These are phyloP conservation scores for Uronychia binucleata DNA, from an alignment of 73 alveolate genomes.

Conservation along the genomic window DNA sequence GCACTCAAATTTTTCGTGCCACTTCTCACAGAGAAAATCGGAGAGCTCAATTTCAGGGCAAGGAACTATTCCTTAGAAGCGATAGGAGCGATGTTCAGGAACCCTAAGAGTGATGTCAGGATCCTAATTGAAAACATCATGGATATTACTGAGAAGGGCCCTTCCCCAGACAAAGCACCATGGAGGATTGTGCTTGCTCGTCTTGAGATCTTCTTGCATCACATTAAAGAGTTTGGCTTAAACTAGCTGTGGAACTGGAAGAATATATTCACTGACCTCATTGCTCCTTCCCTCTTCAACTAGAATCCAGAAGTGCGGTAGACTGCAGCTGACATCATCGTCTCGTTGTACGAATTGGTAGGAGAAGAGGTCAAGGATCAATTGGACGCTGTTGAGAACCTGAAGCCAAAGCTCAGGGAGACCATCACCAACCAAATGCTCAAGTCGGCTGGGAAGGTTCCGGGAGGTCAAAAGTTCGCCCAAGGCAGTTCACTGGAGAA, in stretches of 20 bases:
- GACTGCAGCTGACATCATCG: constrained; percentile 85
- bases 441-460: neutral
- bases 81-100: constrained; percentile 84
- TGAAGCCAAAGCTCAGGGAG: constrained; percentile 73
- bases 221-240: constrained; percentile 90
- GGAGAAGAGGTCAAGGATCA: constrained; percentile 83
- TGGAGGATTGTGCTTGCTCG: constrained; percentile 92
- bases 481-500: neutral
- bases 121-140: constrained; percentile 90
- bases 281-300: constrained; percentile 91
- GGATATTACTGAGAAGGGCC: constrained; percentile 91
- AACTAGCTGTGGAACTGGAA: constrained; percentile 92
- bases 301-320: constrained; percentile 89
- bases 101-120: constrained; percentile 92
- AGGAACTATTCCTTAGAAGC: constrained; percentile 90
- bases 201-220: constrained; percentile 85
- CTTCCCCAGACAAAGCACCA: constrained; percentile 94
- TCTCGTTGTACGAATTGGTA: constrained; percentile 81
- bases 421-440: constrained; percentile 34
- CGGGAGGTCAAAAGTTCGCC: neutral
- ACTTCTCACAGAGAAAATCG: constrained; percentile 84
- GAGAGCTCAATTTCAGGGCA: constrained; percentile 94
- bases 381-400: constrained; percentile 62
- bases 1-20: constrained; percentile 89
- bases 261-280: constrained; percentile 80